These are phyloP conservation scores for Bruguiera hainesii DNA, from an alignment of 441 rosid species.

Conservation along the genomic window DNA sequence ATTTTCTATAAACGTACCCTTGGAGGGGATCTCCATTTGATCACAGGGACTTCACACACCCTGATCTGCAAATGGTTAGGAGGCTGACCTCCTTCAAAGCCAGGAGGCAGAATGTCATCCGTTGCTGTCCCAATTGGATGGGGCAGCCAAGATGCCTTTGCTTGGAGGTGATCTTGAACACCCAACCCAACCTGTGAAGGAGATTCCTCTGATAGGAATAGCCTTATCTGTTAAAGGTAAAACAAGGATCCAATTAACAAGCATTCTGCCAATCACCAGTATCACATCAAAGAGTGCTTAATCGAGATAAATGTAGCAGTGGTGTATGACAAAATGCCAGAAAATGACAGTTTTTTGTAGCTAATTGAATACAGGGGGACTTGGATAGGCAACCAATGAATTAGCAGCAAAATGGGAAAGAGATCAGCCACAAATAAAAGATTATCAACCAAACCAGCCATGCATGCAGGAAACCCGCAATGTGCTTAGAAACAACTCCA, in stretches of 20 bases:
- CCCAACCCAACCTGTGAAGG: constrained; percentile 85
- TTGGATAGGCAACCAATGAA: neutral
- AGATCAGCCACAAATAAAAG: neutral
- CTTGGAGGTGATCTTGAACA: constrained; percentile 93
- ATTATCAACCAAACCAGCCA: neutral
- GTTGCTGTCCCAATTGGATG: constrained; percentile 43
- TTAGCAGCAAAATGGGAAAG: constrained; percentile 1
- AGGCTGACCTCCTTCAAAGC: constrained; percentile 74
- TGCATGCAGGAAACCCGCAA: neutral
- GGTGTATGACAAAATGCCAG: neutral
- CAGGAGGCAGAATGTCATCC: constrained; percentile 86
- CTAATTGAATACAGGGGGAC: too few species aligned
- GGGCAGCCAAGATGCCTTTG: constrained; percentile 54
- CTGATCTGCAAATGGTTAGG: constrained; percentile 47
- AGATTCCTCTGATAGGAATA: constrained; percentile 82
- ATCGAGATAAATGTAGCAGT: neutral
- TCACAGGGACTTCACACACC: constrained; percentile 62
- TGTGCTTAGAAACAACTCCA: neutral
- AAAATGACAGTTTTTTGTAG: too few species aligned
- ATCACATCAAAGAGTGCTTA: constrained; percentile 1
- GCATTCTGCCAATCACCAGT: neutral
- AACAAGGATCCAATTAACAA: constrained; percentile 17
- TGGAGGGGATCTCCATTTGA: constrained; percentile 71
- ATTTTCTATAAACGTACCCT: constrained; percentile 43
- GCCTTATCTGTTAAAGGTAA: constrained; percentile 50